Base-by-base conservation (phyloP, 345 rosid genomes). In the Eucalyptus marginata region DNA sequence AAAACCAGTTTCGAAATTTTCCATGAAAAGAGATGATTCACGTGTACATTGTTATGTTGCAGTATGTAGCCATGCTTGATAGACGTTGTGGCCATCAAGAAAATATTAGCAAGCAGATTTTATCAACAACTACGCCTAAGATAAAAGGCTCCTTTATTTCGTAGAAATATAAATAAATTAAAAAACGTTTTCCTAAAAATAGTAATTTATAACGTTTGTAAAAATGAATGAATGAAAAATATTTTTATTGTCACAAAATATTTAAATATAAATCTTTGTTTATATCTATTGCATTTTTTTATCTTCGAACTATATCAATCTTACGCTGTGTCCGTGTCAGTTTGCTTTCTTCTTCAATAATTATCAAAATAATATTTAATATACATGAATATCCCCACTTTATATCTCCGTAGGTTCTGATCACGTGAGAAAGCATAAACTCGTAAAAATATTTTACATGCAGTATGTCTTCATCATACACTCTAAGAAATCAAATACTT, bases 181-280 rank as follows among this genome's bases (percentile, higher is more conserved):
- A 68, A 33, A 66, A 31, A 0, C 0, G 25, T 4, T 68, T 68
- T 68, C 0, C 2, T 31, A 7, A 4, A 16, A 68, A 68, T 68
- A 1, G 20, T 31, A 1, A 8, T 2, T 31, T 68, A 17, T 17
- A 16, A 31, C 1, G 0, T 40, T 3, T 15, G 10, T 1, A 68
- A 68, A 64, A n/a, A 68, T 68, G 11, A 16, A 15, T 66, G 1
- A 66, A 58, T 11, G 1, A 11, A 59, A 12, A 27, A 5, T 31
- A 2, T n/a, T 64, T 4, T 33, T 2, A 68, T 16, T 2, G 0
- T 31, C 12, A 66, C 1, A 0, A 31, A 68, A 68, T 68, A 2
- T 16, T 16, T 17, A 16, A 8, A 68, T 2, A 33, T 68, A 33
- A 68, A 17, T 17, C 2, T 2, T 64, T 64, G 0, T 68, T 4